phyloP scores from a whole-genome alignment of 805 yeast genomes.

The Ogataea zsoltii region DNA sequence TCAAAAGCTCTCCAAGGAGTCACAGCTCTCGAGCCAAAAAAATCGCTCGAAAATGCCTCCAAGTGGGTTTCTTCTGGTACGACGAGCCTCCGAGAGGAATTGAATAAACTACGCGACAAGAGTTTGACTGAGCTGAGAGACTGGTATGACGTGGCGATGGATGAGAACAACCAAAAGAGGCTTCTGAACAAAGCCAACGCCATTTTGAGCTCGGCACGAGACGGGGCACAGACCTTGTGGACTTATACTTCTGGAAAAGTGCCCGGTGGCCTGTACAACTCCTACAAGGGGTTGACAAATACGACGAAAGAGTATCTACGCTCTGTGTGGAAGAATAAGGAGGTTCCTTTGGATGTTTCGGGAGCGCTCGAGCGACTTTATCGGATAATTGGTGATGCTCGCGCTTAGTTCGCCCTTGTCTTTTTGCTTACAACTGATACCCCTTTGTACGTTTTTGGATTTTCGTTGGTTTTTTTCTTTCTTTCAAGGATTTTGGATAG shows the following conservation, averaged over 20 bases:
- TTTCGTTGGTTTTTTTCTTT: background rate
- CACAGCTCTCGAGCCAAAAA: background rate
- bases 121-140: too few relatives aligned
- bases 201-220: too few relatives aligned
- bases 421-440: slow-evolving; percentile 2
- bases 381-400: background rate
- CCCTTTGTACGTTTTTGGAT: slow-evolving; percentile 3
- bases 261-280: too few relatives aligned
- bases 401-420: background rate
- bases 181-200: too few relatives aligned
- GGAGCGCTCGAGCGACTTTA: background rate
- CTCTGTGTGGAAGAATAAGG: background rate
- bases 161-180: too few relatives aligned
- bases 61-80: too few relatives aligned
- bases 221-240: too few relatives aligned
- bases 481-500: background rate
- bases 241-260: too few relatives aligned
- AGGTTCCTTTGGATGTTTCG: background rate
- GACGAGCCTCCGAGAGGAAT: background rate
- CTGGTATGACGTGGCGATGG: too few relatives aligned
- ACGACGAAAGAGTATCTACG: background rate
- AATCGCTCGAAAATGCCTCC: background rate
- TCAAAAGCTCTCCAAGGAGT: background rate
- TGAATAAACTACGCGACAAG: too few relatives aligned
- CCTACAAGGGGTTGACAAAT: background rate